Evolutionary conservation across 106 monocot species (phyloP), one percentile per base, ranked within the genome.

Genomic region (Dioscorea alata): DNA sequence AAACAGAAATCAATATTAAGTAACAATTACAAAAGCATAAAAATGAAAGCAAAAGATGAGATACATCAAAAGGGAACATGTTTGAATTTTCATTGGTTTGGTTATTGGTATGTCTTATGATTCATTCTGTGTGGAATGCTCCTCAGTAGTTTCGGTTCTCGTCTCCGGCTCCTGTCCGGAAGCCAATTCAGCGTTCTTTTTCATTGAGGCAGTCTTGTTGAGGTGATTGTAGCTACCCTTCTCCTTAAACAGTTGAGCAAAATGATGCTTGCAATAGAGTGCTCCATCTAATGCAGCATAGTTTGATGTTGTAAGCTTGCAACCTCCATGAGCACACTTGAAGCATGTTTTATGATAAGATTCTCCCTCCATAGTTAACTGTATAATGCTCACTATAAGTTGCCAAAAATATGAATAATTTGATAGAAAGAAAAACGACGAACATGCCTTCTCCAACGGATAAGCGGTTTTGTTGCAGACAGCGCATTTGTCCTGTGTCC

Each of bases 401-500:
- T 28, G 28, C 16, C 19, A 56, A 18, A 13, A 56, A 56, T 10
- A 56, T 56, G 54, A 10, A 59, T 20, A 59, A 22, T 59, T 20
- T 6, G 6, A 23, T 4, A 59, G 23, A 12, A 59, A 20, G 3
- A 73, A 49, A 53, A 12, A 59, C 1, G 16, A 73, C n/a, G 28
- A 53, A 58, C 18, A 31, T 20, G 82, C 89, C 89, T 85, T 89
- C 49, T 89, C 89, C 59, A 90, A 71, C 15, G 85, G 85, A 51
- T 89, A 89, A 9, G 69, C 89, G 59, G 89, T 89, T 65, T 85
- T 89, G 59, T 89, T 85, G 79, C 89, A 89, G 50, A 63, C 66
- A 23, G 85, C 78, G 49, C 89, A 89, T 59, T 89, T 89, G 65
- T 89, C 89, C 63, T 85, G 89, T 50, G 89, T 89, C 34, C 89